A percentile compares a stretch with the other conserved stretches of the same genome.
Evolutionary conservation across 192 early-diverging fungal genomes (phyloP).

Genomic region (Backusella australiensis): DNA sequence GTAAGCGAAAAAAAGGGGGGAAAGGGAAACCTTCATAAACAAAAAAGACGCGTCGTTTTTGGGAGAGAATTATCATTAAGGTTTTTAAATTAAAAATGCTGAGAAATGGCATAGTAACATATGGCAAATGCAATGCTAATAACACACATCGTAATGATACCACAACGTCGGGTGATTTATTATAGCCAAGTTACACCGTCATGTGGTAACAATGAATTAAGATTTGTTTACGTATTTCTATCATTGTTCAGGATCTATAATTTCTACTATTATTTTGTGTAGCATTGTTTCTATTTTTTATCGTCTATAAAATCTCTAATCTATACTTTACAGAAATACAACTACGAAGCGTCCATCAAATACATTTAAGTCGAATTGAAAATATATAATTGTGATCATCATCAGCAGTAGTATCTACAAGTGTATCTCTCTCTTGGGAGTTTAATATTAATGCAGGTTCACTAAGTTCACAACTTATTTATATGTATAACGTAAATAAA

Average conservation of each 20-base stretch:
- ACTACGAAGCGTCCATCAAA: not conserved
- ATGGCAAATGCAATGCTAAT: not conserved
- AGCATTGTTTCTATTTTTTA: not conserved
- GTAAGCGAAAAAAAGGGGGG: not conserved
- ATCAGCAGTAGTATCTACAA: not conserved
- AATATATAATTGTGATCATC: not conserved
- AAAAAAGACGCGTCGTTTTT: not conserved
- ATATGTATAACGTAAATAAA: not conserved
- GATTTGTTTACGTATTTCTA: not conserved
- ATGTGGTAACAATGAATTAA: slow-evolving; percentile 5
- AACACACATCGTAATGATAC: not conserved
- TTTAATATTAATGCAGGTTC: not conserved
- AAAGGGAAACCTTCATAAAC: not conserved
- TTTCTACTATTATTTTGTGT: not conserved
- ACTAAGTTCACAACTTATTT: not conserved
- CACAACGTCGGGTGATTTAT: not conserved
- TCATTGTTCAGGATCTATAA: slow-evolving; percentile 2
- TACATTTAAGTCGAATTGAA: not conserved
- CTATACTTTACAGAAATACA: not conserved
- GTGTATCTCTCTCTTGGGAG: not conserved
- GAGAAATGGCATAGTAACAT: not conserved
- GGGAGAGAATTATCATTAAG: not conserved
- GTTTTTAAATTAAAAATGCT: not conserved
- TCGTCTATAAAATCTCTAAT: not conserved
- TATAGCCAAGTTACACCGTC: not conserved